Base-by-base conservation (phyloP, 1,284 basidiomycete genomes). In the Singerocomus inundabilis region DNA sequence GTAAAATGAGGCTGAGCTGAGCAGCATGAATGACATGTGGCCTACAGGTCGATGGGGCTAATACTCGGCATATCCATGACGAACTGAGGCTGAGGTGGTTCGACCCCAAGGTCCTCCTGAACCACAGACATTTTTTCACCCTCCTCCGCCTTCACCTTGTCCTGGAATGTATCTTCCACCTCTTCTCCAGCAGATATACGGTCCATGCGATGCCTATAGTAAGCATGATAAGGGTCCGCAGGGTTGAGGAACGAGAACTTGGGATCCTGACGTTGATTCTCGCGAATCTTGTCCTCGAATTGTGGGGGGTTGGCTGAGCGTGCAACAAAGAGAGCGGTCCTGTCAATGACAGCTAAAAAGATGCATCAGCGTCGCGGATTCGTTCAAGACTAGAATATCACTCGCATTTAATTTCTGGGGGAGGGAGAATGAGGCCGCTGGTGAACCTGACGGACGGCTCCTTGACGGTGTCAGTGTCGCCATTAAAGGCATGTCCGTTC, bases 161-260 rank as follows among this genome's bases (percentile, higher is more conserved):
- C 74, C 41, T 70, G 63, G 1, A 71, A 61, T 7, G 68, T 68
- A 35, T 82, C 82, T 47, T 90, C 88, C 24, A 85, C 79, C 13
- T 82, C 69, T 66, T 93, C 92, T 29, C 90, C 88, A 43, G 84
- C 78, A 53, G 82, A 71, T 56, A 91, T 80, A 63, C 81, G 82
- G 46, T 91, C 86, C 72, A 94, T 83, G 66, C 88, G 85, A 75
- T 94, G 85, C 64, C 88, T 84, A 70, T 98, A 98, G 75, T 98
- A 98, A 56, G 90, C 89, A 84, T 98, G 91, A 75, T 96, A 98
- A 60, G 95, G 92, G 77, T 98, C 95, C 50, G 85, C 84, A 52
- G 88, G 83, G 73, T 94, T 93, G 69, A 98, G 80, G 77, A 98
- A 98, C 49, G 93, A 91, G 78, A 98, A 98, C 72, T 96, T 93